Percentiles rank a stretch among this genome's conserved stretches.
Evolutionary conservation across 371 early-diverging fungal genomes (phyloP).

Genomic region (Apophysomyces ossiformis): DNA sequence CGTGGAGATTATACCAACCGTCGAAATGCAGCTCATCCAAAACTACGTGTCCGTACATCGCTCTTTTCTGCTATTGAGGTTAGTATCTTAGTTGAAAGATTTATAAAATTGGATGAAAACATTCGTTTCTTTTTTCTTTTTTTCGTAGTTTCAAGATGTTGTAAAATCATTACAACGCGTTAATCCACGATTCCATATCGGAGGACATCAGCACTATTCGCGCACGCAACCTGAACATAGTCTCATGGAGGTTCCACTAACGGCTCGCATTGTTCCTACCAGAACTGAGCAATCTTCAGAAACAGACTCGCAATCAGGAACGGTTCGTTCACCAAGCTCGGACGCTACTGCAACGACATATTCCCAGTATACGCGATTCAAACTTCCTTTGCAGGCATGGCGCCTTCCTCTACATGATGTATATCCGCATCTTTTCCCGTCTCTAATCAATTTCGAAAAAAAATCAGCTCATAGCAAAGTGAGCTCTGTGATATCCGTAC

Average conservation of each 20-base stretch:
- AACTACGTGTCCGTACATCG: slow-evolving; percentile 46
- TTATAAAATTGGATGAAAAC: background rate
- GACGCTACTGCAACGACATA: background rate
- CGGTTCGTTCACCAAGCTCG: background rate
- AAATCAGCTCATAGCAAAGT: slow-evolving; percentile 60
- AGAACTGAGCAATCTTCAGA: background rate
- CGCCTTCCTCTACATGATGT: slow-evolving; percentile 18
- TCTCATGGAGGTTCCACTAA: slow-evolving; percentile 9
- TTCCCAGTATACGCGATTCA: background rate
- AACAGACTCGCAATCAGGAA: background rate
- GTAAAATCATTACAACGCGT: slow-evolving; percentile 48
- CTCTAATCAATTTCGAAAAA: slow-evolving; percentile 49
- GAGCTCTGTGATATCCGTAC: slow-evolving; percentile 55
- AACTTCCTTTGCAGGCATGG: background rate
- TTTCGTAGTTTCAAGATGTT: slow-evolving; percentile 55
- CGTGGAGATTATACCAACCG: slow-evolving; percentile 29
- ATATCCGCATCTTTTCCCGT: slow-evolving; percentile 54
- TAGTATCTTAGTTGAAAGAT: slow-evolving; percentile 2
- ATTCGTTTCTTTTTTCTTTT: background rate
- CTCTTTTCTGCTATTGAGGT: slow-evolving; percentile 56
- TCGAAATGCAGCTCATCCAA: slow-evolving; percentile 33
- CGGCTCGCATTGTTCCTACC: background rate
- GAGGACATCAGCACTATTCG: slow-evolving; percentile 2
- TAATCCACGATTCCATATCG: slow-evolving; percentile 18
- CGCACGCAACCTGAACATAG: background rate